phyloP scores from a whole-genome alignment of 306 rosid species.

The Vicia faba region DNA sequence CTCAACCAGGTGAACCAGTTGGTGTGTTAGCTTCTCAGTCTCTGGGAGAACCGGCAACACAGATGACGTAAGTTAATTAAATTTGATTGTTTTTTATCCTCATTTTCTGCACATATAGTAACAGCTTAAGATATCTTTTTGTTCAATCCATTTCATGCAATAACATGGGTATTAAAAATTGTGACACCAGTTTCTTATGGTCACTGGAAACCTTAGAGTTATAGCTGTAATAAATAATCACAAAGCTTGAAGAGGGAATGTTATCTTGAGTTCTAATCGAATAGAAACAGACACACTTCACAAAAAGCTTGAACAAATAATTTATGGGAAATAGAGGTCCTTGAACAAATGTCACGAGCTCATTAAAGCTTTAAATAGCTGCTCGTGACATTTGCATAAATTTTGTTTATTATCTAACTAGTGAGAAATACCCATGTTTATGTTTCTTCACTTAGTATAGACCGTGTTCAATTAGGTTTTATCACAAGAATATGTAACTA shows the following conservation, averaged over 20 bases:
- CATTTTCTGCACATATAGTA: neutral
- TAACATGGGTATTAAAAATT: neutral
- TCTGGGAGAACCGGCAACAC: conserved; percentile 95
- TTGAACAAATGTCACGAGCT: neutral
- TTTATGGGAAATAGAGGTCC: neutral
- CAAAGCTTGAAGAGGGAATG: neutral
- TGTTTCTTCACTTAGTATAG: neutral
- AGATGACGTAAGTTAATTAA: conserved; percentile 76
- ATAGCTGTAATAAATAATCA: conserved; percentile 7
- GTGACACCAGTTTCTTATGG: neutral
- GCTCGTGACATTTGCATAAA: neutral
- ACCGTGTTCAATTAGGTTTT: neutral
- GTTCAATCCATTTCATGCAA: neutral
- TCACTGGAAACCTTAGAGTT: conserved; percentile 19
- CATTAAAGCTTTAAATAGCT: neutral
- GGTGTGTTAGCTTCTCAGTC: conserved; percentile 97
- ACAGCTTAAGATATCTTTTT: neutral
- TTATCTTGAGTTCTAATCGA: neutral
- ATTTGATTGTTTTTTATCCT: neutral
- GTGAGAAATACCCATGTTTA: neutral
- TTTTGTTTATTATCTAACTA: neutral
- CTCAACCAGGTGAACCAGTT: conserved; percentile 96
- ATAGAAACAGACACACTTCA: neutral
- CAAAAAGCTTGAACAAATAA: conserved; percentile 5
- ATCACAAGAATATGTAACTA: neutral